phyloP scores from a whole-genome alignment of 768 basidiomycete genomes.

The Mycena rebaudengoi region DNA sequence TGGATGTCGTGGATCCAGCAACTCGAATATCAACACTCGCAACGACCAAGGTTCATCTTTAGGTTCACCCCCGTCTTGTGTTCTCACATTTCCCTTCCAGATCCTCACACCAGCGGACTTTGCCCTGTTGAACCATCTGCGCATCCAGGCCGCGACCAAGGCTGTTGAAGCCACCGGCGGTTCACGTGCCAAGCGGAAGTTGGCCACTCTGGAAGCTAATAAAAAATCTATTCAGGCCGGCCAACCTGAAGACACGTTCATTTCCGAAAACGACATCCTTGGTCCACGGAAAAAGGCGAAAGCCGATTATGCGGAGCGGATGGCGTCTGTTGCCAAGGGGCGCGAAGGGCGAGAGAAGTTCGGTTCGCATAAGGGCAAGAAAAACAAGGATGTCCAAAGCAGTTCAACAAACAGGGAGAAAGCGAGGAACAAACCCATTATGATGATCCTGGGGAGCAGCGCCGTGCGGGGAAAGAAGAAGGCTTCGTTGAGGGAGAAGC shows the following conservation, averaged over 20 bases:
- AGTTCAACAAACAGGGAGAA: constrained; percentile 94
- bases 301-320: constrained; percentile 91
- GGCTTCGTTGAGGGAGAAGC: constrained; percentile 82
- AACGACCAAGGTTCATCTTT: constrained; percentile 87
- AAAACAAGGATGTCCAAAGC: constrained; percentile 81
- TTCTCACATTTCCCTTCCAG: constrained; percentile 46
- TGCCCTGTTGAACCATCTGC: constrained; percentile 87
- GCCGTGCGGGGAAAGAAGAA: constrained; percentile 87
- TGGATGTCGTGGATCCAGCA: constrained; percentile 37
- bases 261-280: constrained; percentile 92
- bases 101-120: constrained; percentile 99
- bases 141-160: constrained; percentile 77
- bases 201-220: constrained; percentile 78
- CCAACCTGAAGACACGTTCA: constrained; percentile 63
- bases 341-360: constrained; percentile 96
- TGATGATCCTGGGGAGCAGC: constrained; percentile 88
- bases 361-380: constrained; percentile 90
- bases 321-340: constrained; percentile 91
- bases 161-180: constrained; percentile 77
- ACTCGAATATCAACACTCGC: constrained; percentile 71
- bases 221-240: constrained; percentile 62
- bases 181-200: constrained; percentile 86
- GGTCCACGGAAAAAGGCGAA: constrained; percentile 95
- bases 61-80: constrained; percentile 3
- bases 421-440: constrained; percentile 92